Base-by-base conservation (phyloP, 2,329 filamentous ascomycete genomes). In the Nakataea oryzae region DNA sequence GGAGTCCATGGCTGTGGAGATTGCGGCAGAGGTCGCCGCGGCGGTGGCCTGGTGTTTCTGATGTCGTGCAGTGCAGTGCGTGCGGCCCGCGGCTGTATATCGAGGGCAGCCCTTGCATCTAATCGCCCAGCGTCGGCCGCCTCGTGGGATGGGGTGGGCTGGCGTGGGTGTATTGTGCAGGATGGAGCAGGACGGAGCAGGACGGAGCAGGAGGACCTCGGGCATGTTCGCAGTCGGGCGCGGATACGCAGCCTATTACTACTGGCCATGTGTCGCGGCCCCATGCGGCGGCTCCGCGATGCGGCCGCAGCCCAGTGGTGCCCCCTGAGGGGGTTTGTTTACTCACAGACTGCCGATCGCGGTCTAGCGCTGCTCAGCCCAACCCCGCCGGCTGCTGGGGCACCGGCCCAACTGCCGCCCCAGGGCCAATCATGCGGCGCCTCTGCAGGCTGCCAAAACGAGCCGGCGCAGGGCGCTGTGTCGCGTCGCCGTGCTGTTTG, bases 341-440 rank as follows among this genome's bases (percentile, higher is more conserved):
- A 79, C 76, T 72, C 71, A 70, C 34, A 41, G 34, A 41, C 74
- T 78, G 67, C 78, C 76, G 67, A 67, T 73, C 66, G 7, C 7
- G 72, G 73, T 4, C 60, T 79, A 76, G 78, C 67, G 70, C 59
- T 41, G 27, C 7, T 41, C 14, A 17, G 34, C 34, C 34, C 14
- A 41, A 57, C n/a, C 55, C 55, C 27, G 34, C 34, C 21, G 34
- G 34, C 34, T 17, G 14, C 34, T 41, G 34, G 34, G 14, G 14
- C 34, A 17, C 34, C 14, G 8, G 34, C 24, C 47, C 57, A 58
- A 58, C 57, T 54, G 59, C 59, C 47, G 47, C 27, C n/a, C 30
- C 27, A n/a, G 50, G 47, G 59, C 59, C 59, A 60, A 60, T 60
- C 59, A 60, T 55, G 24, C 28, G 41, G 21, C 34, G 24, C 6